Evolutionary conservation across 108 stramenopile genomes (phyloP).

Genomic region (Fistulifera solaris): DNA sequence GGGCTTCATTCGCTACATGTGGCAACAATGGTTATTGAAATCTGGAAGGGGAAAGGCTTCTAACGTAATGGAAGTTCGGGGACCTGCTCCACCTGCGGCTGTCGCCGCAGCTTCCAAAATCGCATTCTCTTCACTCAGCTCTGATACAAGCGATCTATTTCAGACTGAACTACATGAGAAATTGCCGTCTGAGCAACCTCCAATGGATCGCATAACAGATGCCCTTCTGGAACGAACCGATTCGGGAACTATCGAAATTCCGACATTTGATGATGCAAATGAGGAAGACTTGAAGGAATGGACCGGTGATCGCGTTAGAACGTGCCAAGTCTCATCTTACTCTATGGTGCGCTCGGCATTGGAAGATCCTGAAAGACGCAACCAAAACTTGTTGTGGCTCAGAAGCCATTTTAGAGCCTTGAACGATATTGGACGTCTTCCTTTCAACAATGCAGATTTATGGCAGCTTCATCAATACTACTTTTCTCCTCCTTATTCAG

Average conservation of each 20-base stretch:
- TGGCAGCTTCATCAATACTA: slow-evolving; percentile 72
- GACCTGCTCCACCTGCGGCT: slow-evolving; percentile 64
- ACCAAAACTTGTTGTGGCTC: slow-evolving; percentile 58
- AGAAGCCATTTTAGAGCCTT: slow-evolving; percentile 52
- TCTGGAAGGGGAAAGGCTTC: slow-evolving; percentile 13
- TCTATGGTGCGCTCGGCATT: slow-evolving; percentile 4
- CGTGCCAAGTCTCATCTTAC: slow-evolving; percentile 18
- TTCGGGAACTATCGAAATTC: slow-evolving; percentile 30
- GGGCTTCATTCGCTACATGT: slow-evolving; percentile 73
- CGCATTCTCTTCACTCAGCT: slow-evolving; percentile 56
- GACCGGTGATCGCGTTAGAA: neutral
- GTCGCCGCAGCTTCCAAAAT: slow-evolving; percentile 69
- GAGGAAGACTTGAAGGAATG: slow-evolving; percentile 8
- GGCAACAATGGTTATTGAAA: slow-evolving; percentile 41
- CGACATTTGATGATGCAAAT: neutral
- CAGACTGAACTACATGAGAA: slow-evolving; percentile 41
- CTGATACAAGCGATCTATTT: slow-evolving; percentile 32
- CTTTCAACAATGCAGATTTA: slow-evolving; percentile 66
- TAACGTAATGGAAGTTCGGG: slow-evolving; percentile 12
- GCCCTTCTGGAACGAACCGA: slow-evolving; percentile 62
- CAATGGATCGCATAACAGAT: slow-evolving; percentile 50
- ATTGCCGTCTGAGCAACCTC: slow-evolving; percentile 37
- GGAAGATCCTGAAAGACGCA: slow-evolving; percentile 33
- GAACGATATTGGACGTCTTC: slow-evolving; percentile 47
- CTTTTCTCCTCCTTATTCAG: slow-evolving; percentile 48